Base-by-base conservation (phyloP, 2,329 filamentous ascomycete genomes). In the Knoxdaviesia proteae region DNA sequence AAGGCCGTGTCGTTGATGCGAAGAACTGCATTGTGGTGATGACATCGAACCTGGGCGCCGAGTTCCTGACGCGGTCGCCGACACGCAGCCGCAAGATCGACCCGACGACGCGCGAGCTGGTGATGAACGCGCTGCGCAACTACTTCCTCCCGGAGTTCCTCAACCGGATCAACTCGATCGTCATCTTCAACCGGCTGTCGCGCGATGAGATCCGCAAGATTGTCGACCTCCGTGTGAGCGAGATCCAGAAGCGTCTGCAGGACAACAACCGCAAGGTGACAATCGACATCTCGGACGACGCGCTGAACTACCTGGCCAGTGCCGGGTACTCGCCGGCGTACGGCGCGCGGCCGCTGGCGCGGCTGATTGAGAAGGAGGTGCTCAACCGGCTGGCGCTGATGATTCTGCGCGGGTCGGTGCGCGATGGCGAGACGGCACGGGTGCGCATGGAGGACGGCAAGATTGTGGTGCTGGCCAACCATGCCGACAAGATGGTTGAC, bases 1-100 rank as follows among this genome's bases (percentile, higher is more conserved):
- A 96, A 72, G 90, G 90, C 56, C 77, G 90, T 58, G 70, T 94
- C 41, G 77, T 98, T 44, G 90, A 98, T 53, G 90, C 88, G 47
- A 84, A 80, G 63, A 98, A 98, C 69, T 96, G 88, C 58, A 96
- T 98, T 51, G 88, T 98, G 38, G 90, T 98, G 61, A 93, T 98
- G 86, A 98, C 90, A 0, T 94, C 86, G 54, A 98, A 98, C 65
- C 61, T 98, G 47, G 90, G 90, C 49, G 90, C 90, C 33, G 90
- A 96, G 58, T 93, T 79, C 58, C 79, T 98, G n/a, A 66, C 82
- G 36, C 80, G 86, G 29, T 80, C 82, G 10, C 77, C 78, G 44
- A 73, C 72, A 42, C 74, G 78, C 42, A 83, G 92, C 52, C 88
- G 88, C 52, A 77, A 68, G 55, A 90, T 98, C 50, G 90, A 98